Percentiles rank a stretch among this genome's conserved stretches.
These are phyloP conservation scores for Colletotrichum lentis DNA, from an alignment of 2,329 filamentous ascomycete species.

Conservation along the genomic window DNA sequence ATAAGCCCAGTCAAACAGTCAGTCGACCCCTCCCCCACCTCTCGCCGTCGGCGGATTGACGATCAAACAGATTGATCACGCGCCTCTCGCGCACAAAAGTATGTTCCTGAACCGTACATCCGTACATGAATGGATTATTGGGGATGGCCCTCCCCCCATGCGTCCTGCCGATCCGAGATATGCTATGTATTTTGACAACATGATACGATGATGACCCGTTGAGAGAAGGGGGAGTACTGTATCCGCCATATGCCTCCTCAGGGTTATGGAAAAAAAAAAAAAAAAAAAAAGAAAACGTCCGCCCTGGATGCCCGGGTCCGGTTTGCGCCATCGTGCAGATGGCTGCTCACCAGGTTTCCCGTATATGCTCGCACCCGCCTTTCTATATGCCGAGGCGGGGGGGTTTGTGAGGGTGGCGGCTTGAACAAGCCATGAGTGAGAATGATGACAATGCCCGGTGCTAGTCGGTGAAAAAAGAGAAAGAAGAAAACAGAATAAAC, in stretches of 20 bases:
- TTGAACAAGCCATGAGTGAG: neutral
- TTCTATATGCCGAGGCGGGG: slow-evolving; percentile 28
- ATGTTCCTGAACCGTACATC: neutral
- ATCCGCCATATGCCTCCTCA: slow-evolving; percentile 35
- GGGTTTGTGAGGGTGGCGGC: neutral
- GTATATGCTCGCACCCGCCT: slow-evolving; percentile 13
- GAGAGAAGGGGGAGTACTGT: slow-evolving; percentile 37
- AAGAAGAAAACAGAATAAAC: neutral
- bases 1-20: neutral
- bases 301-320: slow-evolving; percentile 9
- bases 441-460: neutral
- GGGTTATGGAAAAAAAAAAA: neutral
- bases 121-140: neutral
- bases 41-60: neutral
- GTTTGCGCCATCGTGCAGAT: slow-evolving; percentile 4
- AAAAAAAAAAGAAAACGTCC: neutral
- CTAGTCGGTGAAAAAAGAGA: neutral
- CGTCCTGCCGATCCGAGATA: neutral
- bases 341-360: slow-evolving; percentile 1
- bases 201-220: neutral
- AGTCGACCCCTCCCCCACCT: neutral
- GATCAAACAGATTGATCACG: neutral
- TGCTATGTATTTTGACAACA: slow-evolving; percentile 9
- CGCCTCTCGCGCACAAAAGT: neutral
- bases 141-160: neutral